Evolutionary conservation across 495 filamentous ascomycete species (phyloP), one percentile per base, ranked within the genome.

Genomic region (Physcia stellaris): DNA sequence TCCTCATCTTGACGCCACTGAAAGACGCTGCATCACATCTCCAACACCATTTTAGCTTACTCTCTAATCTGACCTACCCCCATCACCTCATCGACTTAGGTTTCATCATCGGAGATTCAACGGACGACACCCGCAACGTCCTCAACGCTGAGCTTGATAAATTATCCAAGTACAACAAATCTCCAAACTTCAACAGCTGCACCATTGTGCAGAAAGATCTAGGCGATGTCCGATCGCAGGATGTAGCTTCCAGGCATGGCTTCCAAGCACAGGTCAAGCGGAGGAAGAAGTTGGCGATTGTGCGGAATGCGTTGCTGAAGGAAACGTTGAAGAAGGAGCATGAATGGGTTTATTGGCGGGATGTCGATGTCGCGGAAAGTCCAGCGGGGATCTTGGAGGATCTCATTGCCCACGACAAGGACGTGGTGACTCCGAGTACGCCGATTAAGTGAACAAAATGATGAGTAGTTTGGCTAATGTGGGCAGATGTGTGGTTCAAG

Each of bases 281-380:
- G 40, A 65, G 83, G 40, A 87, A 82, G 56, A 71, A 72, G 19
- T 77, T 88, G 73, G 83, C 75, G 22, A 62, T 63, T 24, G 81
- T 82, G 13, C 62, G 83, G 37, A 88, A 88, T 48, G 86, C 85
- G 51, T 66, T 88, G 6, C 67, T 88, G 10, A 62, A 64, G 18
- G 59, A 77, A 1, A 70, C 83, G 12, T 53, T 88, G 44, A 83
- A 77, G 62, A 68, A 79, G 3, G 77, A 86, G 35, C 83, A 88
- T 52, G 78, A 73, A 15, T 88, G 83, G 83, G 82, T 88, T 20
- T 86, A 84, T 53, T 88, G 83, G 83, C 70, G 83, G 37, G 83
- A 88, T 50, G 79, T 83, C 16, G 83, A 88, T 57, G 84, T 88
- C 43, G 68, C 75, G 24, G 82, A 88, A 42, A 83, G 73, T 48